Base-by-base conservation (phyloP, 208 protist genomes). In the Porcisia hertigi region DNA sequence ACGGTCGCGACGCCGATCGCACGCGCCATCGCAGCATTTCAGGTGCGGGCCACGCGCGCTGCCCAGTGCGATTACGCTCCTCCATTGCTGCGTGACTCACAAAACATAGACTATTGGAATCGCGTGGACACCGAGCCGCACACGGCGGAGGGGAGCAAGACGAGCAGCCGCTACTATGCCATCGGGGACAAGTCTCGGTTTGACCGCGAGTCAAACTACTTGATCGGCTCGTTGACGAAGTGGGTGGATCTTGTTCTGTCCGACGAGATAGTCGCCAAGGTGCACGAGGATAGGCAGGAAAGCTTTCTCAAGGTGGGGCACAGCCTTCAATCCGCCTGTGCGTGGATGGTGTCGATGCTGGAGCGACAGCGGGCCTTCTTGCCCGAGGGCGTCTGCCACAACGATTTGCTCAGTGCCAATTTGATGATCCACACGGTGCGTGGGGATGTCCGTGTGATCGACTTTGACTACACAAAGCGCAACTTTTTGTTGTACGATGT, bases 321-420 rank as follows among this genome's bases (percentile, higher is more conserved):
- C 54, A 71, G 84, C 25, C 75, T 97, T 62, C 60, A 83, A 55
- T 25, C 69, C 5, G 89, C 91, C 78, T 85, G 84, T 53, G 72
- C 49, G 55, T 84, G 73, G 80, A 86, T 95, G 81, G 39, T 88
- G 57, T 58, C 41, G 54, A 62, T 88, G 55, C 67, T 97, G 20
- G 71, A 83, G 36, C 36, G 64, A 8, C 73, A 84, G 53, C 58
- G 73, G 47, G 53, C 62, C 16, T 60, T 57, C 25, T 69, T 97
- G 39, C 88, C 83, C 7, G 88, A 95, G 72, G 88, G 88, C 41
- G 87, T 92, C 30, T 97, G 93, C 75, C 95, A 98, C 87, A 96
- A 98, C 79, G 95, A 98, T 73, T 79, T 98, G 57, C 92, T 98
- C 66, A 88, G 88, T 63, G 95, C 89, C n/a, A 98, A 98, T 75